phyloP scores from a whole-genome alignment of 805 yeast genomes.

The Pichia heedii region DNA sequence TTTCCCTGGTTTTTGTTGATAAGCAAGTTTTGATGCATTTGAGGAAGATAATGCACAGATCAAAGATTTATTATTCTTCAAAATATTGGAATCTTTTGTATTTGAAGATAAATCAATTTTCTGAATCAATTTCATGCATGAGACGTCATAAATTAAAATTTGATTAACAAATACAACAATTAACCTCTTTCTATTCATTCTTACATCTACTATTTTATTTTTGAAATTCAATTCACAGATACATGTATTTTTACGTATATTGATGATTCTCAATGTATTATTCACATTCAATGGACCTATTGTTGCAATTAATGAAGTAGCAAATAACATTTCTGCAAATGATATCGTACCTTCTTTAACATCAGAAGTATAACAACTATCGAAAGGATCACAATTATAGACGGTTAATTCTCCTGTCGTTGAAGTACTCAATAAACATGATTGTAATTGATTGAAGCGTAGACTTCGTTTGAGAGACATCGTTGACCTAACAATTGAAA shows the following conservation, averaged over 20 bases:
- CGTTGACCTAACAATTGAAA: no score
- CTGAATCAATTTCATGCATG: conserved; percentile 76
- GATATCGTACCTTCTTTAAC: conserved; percentile 44
- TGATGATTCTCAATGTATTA: conserved; percentile 71
- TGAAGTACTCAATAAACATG: background rate
- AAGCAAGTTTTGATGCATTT: conserved; percentile 44
- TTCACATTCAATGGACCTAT: conserved; percentile 42
- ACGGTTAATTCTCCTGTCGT: conserved; percentile 40
- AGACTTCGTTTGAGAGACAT: background rate
- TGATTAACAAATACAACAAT: conserved; percentile 73
- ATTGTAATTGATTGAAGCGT: background rate
- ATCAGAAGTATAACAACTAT: conserved; percentile 46
- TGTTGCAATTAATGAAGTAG: conserved; percentile 77
- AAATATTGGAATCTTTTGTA: conserved; percentile 23
- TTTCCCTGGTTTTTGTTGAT: conserved; percentile 37
- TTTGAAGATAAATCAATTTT: conserved; percentile 41
- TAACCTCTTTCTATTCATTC: conserved; percentile 73
- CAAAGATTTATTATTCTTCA: background rate
- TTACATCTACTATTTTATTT: conserved; percentile 58
- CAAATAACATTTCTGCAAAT: conserved; percentile 81
- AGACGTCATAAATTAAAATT: conserved; percentile 79
- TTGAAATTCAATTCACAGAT: conserved; percentile 90
- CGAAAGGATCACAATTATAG: conserved; percentile 84
- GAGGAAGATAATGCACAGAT: conserved; percentile 27
- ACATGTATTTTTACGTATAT: conserved; percentile 64